Base-by-base conservation (phyloP, 1,139 yeast species). In the Pichia sp. region DNA sequence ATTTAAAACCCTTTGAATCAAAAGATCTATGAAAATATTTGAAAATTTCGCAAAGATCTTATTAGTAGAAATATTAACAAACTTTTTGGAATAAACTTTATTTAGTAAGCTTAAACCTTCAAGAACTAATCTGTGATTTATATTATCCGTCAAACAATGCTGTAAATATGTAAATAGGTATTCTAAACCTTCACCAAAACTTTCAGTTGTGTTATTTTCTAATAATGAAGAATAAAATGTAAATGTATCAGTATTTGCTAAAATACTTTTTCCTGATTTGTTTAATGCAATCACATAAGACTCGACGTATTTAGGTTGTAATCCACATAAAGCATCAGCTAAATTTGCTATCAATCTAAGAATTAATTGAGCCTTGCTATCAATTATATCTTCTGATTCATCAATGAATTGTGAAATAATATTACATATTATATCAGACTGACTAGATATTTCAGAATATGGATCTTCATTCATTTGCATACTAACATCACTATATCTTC, bases 91-190 rank as follows among this genome's bases (percentile, higher is more conserved):
- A 46, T 53, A 58, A 26, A 54, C 41, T 27, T 65, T 47, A 39
- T 59, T 54, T 3, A 62, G 54, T 2, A 77, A 69, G 42, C 63
- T 69, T 39, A 81, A 65, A 9, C 79, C 75, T 52, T 80, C 83
- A 18, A 71, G 62, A 9, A 79, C 69, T 34, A 78, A 70, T 56
- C 77, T 79, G 59, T 76, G 77, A 53, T 78, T 57, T 1, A 75
- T 66, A 30, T 66, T 70, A 2, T 67, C 63, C 39, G 48, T 27
- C 4, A 79, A 62, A 10, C 81, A 81, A 8, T 59, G 53, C 11
- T 70, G 58, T n/a, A 81, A 67, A 46, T 69, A 67, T 7, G 72
- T 60, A 8, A 73, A 55, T 18, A 73, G 57, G 28, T 54, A 55
- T 0, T 53, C 45, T 10, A 68, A 50, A 40, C 65, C 66, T 10